Percentiles rank a stretch among this genome's conserved stretches.
These are phyloP conservation scores for Ceratocystis papillata DNA, from an alignment of 2,329 filamentous ascomycete species.

Conservation along the genomic window DNA sequence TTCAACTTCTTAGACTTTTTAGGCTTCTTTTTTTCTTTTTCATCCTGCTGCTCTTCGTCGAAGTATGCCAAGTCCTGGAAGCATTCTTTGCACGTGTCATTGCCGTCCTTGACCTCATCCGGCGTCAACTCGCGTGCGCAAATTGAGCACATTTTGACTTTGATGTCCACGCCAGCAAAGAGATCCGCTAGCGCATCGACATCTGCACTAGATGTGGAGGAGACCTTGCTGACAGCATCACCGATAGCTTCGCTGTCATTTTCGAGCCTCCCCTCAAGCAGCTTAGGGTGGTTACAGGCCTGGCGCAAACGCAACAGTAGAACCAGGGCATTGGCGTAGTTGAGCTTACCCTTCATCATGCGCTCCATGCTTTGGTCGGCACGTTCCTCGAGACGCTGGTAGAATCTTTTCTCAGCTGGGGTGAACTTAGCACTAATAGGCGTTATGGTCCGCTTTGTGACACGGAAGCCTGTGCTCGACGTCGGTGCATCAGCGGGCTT, in stretches of 20 bases:
- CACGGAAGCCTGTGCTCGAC: slow-evolving; percentile 64
- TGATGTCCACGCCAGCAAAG: slow-evolving; percentile 72
- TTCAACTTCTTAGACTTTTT: slow-evolving; percentile 26
- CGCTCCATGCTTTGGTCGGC: slow-evolving; percentile 77
- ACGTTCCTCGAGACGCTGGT: slow-evolving; percentile 68
- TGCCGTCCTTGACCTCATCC: slow-evolving; percentile 35
- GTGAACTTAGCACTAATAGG: slow-evolving; percentile 69
- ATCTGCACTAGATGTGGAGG: slow-evolving; percentile 48
- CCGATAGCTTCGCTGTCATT: slow-evolving; percentile 64
- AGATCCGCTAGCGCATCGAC: slow-evolving; percentile 77
- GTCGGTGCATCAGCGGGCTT: slow-evolving; percentile 30
- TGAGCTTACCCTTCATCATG: slow-evolving; percentile 76
- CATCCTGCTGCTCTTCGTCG: slow-evolving; percentile 37
- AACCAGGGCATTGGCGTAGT: slow-evolving; percentile 89
- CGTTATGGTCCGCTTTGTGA: slow-evolving; percentile 81
- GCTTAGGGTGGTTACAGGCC: slow-evolving; percentile 84
- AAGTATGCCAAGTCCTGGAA: slow-evolving; percentile 60
- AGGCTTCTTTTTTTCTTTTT: slow-evolving; percentile 28
- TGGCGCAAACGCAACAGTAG: slow-evolving; percentile 83
- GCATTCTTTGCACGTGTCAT: slow-evolving; percentile 60
- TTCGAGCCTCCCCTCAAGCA: slow-evolving; percentile 80
- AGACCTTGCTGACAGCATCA: slow-evolving; percentile 34
- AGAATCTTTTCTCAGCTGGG: slow-evolving; percentile 71
- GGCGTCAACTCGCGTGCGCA: slow-evolving; percentile 59
- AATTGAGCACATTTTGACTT: slow-evolving; percentile 68